Evolutionary conservation across 148 eudicot species (phyloP).

Genomic region (Silene uniflora): DNA sequence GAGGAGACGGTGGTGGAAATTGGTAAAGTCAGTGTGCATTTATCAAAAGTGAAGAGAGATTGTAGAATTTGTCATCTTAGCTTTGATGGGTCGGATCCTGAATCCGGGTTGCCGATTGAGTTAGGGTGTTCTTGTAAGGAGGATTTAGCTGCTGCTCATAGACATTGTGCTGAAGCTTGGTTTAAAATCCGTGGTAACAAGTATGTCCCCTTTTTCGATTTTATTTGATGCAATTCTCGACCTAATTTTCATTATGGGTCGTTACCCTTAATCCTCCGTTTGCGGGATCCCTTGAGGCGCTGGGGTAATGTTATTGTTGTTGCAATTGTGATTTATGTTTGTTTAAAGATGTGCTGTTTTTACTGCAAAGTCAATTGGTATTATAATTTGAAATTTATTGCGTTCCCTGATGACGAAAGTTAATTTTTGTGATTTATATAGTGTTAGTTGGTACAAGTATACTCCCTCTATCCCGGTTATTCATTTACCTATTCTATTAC

Average conservation of each 20-base stretch:
- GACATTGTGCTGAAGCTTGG: conserved; percentile 89
- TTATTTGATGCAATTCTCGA: neutral
- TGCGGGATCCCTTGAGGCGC: no score
- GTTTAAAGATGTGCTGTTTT: no score
- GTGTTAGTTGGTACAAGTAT: neutral
- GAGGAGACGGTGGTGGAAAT: conserved; percentile 26
- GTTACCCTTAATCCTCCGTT: no score
- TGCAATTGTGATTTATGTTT: no score
- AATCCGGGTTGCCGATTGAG: conserved; percentile 63
- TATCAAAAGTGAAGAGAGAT: conserved; percentile 48
- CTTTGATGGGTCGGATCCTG: conserved; percentile 53
- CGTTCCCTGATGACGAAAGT: no score
- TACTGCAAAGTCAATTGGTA: no score
- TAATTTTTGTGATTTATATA: neutral
- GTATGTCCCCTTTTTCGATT: conserved; percentile 31
- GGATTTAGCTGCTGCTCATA: conserved; percentile 92
- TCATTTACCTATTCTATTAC: no score
- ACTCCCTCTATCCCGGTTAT: no score
- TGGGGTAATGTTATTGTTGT: no score
- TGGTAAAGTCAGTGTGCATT: conserved; percentile 30
- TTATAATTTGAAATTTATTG: no score
- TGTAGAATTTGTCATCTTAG: conserved; percentile 85
- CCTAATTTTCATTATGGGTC: neutral
- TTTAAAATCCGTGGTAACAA: conserved; percentile 93
- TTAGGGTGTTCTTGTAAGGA: conserved; percentile 82